phyloP scores from a whole-genome alignment of 2,329 filamentous ascomycete species.

The Monilinia fructigena region DNA sequence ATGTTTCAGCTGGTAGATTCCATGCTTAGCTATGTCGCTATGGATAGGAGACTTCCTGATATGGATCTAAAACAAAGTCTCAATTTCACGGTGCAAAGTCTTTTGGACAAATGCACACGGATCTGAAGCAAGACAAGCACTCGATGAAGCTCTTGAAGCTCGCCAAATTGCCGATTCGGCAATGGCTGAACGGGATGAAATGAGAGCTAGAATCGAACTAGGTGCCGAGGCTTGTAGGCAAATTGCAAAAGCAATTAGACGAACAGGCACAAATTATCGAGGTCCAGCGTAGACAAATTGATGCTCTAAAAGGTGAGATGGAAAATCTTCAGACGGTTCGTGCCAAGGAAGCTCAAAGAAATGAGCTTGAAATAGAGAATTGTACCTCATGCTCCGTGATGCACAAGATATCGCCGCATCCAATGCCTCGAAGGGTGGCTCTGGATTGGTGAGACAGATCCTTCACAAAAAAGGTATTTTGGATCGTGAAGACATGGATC shows the following conservation, averaged over 20 bases:
- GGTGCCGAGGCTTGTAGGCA: slow-evolving; percentile 92
- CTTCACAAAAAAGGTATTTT: slow-evolving; percentile 83
- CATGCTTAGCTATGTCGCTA: slow-evolving; percentile 99
- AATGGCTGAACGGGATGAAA: slow-evolving; percentile 93
- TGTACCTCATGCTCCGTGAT: slow-evolving; percentile 97
- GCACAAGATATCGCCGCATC: slow-evolving; percentile 94
- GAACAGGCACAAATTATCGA: slow-evolving; percentile 91
- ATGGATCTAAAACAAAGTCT: slow-evolving; percentile 98
- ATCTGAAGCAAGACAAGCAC: slow-evolving; percentile 87
- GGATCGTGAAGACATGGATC: slow-evolving; percentile 88
- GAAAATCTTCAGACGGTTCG: slow-evolving; percentile 82
- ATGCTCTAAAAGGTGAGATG: slow-evolving; percentile 84
- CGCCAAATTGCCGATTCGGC: slow-evolving; percentile 93
- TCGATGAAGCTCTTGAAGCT: slow-evolving; percentile 87
- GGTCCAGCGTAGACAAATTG: slow-evolving; percentile 80
- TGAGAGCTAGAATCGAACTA: slow-evolving; percentile 82
- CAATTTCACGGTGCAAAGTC: slow-evolving; percentile 93
- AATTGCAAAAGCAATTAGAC: slow-evolving; percentile 89
- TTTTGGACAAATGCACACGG: slow-evolving; percentile 92
- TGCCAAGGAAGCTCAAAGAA: slow-evolving; percentile 87
- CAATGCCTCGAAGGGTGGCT: slow-evolving; percentile 60
- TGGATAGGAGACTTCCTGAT: slow-evolving; percentile 92
- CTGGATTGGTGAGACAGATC: slow-evolving; percentile 59
- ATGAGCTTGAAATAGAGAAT: slow-evolving; percentile 91
- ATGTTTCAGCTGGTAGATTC: slow-evolving; percentile 98